Evolutionary conservation across 1,284 basidiomycete genomes (phyloP).

Genomic region (Flammula alnicola): DNA sequence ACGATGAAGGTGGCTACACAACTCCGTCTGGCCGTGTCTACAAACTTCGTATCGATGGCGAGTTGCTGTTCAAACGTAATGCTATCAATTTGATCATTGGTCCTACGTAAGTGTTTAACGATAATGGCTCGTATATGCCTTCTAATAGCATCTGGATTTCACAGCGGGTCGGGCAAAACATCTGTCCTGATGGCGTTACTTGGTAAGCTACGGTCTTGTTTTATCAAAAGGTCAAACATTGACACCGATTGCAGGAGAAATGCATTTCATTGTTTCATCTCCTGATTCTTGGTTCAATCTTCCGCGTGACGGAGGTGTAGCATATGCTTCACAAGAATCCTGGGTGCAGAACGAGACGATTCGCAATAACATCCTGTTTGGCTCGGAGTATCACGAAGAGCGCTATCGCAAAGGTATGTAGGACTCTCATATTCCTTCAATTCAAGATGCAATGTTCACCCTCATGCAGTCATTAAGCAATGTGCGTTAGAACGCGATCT

Average conservation of each 20-base stretch:
- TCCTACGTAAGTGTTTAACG: constrained; percentile 42
- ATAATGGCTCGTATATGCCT: not conserved
- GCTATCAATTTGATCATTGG: constrained; percentile 67
- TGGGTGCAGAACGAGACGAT: constrained; percentile 65
- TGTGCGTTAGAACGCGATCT: constrained; percentile 70
- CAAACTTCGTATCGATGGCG: constrained; percentile 49
- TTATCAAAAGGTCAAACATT: not conserved
- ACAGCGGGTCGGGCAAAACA: constrained; percentile 47
- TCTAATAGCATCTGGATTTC: not conserved
- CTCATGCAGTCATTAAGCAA: constrained; percentile 52
- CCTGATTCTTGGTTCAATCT: constrained; percentile 67
- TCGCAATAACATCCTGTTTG: constrained; percentile 58
- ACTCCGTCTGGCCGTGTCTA: constrained; percentile 47
- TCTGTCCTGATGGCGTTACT: constrained; percentile 62
- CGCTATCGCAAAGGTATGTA: constrained; percentile 49
- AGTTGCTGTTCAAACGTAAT: constrained; percentile 59
- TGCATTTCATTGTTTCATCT: constrained; percentile 60
- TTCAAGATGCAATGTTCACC: not conserved
- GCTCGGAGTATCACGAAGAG: constrained; percentile 50
- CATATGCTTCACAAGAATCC: constrained; percentile 78
- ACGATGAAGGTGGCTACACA: constrained; percentile 29
- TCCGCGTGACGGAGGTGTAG: constrained; percentile 68
- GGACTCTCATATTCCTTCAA: not conserved
- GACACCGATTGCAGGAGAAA: constrained; percentile 45
- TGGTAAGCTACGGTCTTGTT: constrained; percentile 29